Percentiles rank a stretch among this genome's conserved stretches.
Conservation (phyloP, 2,329 filamentous ascomycete species). For the Aspergillus uvarum region DNA sequence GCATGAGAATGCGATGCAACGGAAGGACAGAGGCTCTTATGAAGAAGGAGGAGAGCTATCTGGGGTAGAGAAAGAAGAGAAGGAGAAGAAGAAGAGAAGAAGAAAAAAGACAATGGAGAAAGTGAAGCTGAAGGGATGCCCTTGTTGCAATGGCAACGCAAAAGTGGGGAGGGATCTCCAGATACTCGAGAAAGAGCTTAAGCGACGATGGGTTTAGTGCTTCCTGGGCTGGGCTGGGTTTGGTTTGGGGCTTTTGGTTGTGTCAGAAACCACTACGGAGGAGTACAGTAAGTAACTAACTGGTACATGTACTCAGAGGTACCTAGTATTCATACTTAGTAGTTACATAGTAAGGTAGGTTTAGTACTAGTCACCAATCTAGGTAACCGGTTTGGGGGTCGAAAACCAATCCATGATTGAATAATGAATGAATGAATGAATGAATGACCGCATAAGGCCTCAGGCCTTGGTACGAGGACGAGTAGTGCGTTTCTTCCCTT, state of each 20-base stretch:
- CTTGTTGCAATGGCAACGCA: conserved; percentile 45
- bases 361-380: too few species aligned
- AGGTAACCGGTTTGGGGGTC: conserved; percentile 9
- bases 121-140: conserved; percentile 43
- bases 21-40: conserved; percentile 19
- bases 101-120: conserved; percentile 31
- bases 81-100: conserved; percentile 27
- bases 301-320: too few species aligned
- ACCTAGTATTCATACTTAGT: too few species aligned
- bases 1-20: conserved; percentile 22
- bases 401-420: too few species aligned
- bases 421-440: neutral
- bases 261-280: conserved; percentile 12
- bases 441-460: conserved; percentile 7
- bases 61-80: conserved; percentile 9
- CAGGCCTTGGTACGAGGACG: neutral
- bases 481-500: neutral
- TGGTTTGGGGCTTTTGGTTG: conserved; percentile 1
- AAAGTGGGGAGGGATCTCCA: conserved; percentile 43
- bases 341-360: too few species aligned
- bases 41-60: conserved; percentile 17
- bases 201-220: conserved; percentile 19
- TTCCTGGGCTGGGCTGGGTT: neutral
- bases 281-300: too few species aligned
- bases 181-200: conserved; percentile 29